A percentile compares a stretch with the other conserved stretches of the same genome.
Evolutionary conservation across 148 eudicot genomes (phyloP).

Genomic region (Chenopodium quinoa): DNA sequence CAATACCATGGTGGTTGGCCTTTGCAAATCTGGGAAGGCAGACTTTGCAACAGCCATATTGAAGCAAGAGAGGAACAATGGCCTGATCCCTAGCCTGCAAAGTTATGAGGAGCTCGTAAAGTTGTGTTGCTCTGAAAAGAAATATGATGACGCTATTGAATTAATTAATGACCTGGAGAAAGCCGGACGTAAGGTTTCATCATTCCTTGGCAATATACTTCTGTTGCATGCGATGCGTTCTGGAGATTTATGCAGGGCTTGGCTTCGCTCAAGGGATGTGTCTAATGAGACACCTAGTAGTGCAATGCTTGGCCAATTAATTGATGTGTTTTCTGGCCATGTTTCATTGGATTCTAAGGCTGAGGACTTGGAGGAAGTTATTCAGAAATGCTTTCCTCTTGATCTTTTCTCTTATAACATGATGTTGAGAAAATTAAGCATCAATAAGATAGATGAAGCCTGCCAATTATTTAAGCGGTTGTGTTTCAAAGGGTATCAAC

Average conservation of each 20-base stretch:
- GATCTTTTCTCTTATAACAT: constrained; percentile 63
- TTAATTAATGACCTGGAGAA: constrained; percentile 51
- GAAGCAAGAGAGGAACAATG: constrained; percentile 32
- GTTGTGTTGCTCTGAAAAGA: constrained; percentile 33
- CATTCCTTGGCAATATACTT: constrained; percentile 66
- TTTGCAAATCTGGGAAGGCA: constrained; percentile 51
- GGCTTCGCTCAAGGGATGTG: constrained; percentile 47
- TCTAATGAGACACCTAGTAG: constrained; percentile 34
- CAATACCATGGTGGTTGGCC: constrained; percentile 60
- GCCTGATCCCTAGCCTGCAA: constrained; percentile 38
- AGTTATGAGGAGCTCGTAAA: constrained; percentile 74
- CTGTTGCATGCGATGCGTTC: constrained; percentile 47
- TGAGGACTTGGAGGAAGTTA: constrained; percentile 50
- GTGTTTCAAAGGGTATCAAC: constrained; percentile 56
- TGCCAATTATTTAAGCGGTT: constrained; percentile 41
- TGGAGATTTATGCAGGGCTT: constrained; percentile 43
- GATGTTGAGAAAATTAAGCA: constrained; percentile 54
- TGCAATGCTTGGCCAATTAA: constrained; percentile 45
- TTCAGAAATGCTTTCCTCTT: constrained; percentile 52
- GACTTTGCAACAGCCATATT: constrained; percentile 45
- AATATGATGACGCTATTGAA: constrained; percentile 37
- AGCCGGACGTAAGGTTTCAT: constrained; percentile 52
- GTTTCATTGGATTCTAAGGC: constrained; percentile 23
- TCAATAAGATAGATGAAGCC: constrained; percentile 46
- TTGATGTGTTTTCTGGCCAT: constrained; percentile 50